Conservation (phyloP, 306 rosid species). For the Ochetophila trinervis region DNA sequence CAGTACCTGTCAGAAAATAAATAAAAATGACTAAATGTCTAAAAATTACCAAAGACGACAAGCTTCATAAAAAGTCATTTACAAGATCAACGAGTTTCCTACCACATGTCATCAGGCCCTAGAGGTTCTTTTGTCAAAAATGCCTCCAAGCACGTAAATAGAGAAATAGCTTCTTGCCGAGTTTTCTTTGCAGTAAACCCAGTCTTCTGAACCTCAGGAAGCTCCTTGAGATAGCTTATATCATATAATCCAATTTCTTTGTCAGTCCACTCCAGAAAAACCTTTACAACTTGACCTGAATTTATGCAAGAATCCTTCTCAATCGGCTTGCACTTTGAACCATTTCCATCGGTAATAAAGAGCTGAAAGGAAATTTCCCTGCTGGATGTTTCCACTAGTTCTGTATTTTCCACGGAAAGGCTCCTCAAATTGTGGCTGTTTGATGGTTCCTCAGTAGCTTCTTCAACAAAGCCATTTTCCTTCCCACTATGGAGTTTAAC, state of each 20-base stretch:
- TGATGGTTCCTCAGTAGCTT: constrained; percentile 46
- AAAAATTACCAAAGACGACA: constrained; percentile 14
- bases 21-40: constrained; percentile 8
- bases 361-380: constrained; percentile 62
- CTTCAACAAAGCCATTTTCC: constrained; percentile 72
- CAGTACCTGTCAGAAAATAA: constrained; percentile 64
- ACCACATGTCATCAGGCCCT: constrained; percentile 99
- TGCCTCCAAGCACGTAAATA: constrained; percentile 96
- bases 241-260: constrained; percentile 68
- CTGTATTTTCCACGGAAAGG: constrained; percentile 33
- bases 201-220: constrained; percentile 85
- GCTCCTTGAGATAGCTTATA: constrained; percentile 73
- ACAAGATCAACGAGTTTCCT: constrained; percentile 29
- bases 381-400: constrained; percentile 49
- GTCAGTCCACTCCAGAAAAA: constrained; percentile 78
- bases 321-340: constrained; percentile 54
- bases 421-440: constrained; percentile 33
- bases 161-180: constrained; percentile 85
- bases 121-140: constrained; percentile 97
- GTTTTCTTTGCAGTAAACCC: constrained; percentile 80
- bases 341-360: constrained; percentile 46
- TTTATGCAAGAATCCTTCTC: constrained; percentile 54
- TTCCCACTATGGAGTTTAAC: constrained; percentile 49
- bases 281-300: constrained; percentile 45
- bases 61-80: constrained; percentile 14